These are phyloP conservation scores for Phytophthora citricola DNA, from an alignment of 352 stramenopile genomes.

Conservation along the genomic window DNA sequence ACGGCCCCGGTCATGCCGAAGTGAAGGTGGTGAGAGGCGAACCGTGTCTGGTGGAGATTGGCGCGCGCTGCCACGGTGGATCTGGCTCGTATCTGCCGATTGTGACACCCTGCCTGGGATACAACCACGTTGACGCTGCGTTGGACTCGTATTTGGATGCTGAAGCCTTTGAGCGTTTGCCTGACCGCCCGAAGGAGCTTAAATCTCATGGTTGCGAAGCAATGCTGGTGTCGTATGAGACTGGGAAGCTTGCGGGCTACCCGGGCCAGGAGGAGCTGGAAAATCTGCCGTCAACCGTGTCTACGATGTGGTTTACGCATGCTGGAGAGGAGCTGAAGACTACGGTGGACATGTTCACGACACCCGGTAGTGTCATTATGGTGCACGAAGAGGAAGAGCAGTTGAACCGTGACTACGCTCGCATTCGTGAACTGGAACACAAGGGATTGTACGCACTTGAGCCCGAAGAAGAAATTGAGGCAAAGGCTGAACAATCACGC, in stretches of 20 bases:
- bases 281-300: slow-evolving; percentile 89
- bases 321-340: slow-evolving; percentile 56
- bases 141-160: slow-evolving; percentile 88
- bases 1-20: slow-evolving; percentile 88
- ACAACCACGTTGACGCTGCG: slow-evolving; percentile 93
- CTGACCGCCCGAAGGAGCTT: slow-evolving; percentile 58
- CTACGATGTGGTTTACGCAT: slow-evolving; percentile 76
- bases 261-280: slow-evolving; percentile 89
- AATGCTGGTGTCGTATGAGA: slow-evolving; percentile 92
- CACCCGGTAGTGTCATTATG: slow-evolving; percentile 84
- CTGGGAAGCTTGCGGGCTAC: slow-evolving; percentile 83
- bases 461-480: slow-evolving; percentile 23
- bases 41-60: slow-evolving; percentile 96
- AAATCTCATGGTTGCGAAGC: slow-evolving; percentile 91
- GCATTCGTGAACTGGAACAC: slow-evolving; percentile 86
- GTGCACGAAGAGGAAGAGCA: slow-evolving; percentile 82
- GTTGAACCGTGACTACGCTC: slow-evolving; percentile 82
- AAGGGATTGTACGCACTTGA: slow-evolving; percentile 67
- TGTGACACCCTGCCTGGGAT: slow-evolving; percentile 87
- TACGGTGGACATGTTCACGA: slow-evolving; percentile 93
- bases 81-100: slow-evolving; percentile 94
- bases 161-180: slow-evolving; percentile 60
- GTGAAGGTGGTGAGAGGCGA: slow-evolving; percentile 84
- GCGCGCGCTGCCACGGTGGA: slow-evolving; percentile 94
- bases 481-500: slow-evolving; percentile 26